Conservation (phyloP, 2,329 filamentous ascomycete genomes). For the Stachybotrys echinatus region DNA sequence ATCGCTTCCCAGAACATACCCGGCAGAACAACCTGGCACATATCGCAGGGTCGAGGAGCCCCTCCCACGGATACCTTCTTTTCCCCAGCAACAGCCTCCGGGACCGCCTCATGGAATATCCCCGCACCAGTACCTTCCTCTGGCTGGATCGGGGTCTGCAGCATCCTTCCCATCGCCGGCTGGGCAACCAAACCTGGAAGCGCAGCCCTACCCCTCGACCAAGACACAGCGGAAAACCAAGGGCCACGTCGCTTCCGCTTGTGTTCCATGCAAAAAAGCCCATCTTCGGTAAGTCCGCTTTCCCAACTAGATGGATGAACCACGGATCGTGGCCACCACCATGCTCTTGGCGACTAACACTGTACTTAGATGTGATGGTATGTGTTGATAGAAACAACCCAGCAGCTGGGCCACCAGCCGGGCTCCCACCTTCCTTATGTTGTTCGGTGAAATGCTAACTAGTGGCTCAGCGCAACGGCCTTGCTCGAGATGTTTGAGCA, state of each 20-base stretch:
- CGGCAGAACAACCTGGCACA: conserved; percentile 16
- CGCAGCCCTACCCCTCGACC: conserved; percentile 45
- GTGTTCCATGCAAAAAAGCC: conserved; percentile 79
- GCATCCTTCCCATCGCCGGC: conserved; percentile 15
- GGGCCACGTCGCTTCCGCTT: conserved; percentile 78
- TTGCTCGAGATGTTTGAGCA: conserved; percentile 70
- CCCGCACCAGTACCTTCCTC: conserved; percentile 15
- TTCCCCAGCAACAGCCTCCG: conserved; percentile 12
- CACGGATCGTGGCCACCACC: not conserved
- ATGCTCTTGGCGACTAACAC: conserved; percentile 8
- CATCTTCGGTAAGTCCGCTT: conserved; percentile 65
- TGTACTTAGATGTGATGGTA: conserved; percentile 55
- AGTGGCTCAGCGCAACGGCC: conserved; percentile 61
- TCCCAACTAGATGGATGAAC: not conserved
- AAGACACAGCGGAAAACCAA: conserved; percentile 66
- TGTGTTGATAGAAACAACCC: conserved; percentile 29
- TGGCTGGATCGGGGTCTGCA: conserved; percentile 10
- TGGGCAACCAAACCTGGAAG: conserved; percentile 35
- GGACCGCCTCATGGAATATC: conserved; percentile 5
- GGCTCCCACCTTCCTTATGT: no score
- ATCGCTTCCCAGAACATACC: conserved; percentile 19
- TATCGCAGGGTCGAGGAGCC: conserved; percentile 19
- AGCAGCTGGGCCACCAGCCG: no score
- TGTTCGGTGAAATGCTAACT: not conserved
- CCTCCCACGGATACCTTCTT: conserved; percentile 15